phyloP scores from a whole-genome alignment of 768 basidiomycete species.

The Neoboletus subvelutipes region DNA sequence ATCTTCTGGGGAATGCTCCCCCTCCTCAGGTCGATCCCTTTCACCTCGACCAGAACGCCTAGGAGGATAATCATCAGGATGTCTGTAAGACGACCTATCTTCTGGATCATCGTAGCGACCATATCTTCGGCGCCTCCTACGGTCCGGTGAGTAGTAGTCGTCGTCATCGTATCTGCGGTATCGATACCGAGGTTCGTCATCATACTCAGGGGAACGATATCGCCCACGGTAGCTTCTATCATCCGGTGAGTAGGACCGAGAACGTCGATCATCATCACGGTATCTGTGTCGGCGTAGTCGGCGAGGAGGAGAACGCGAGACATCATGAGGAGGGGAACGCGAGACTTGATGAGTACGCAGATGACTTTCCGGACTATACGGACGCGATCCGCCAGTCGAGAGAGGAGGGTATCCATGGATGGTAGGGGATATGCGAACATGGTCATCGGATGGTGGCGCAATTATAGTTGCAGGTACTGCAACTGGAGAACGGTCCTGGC shows the following conservation, averaged over 20 bases:
- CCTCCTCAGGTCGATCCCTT: neutral
- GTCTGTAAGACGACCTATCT: neutral
- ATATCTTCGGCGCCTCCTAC: conserved; percentile 1
- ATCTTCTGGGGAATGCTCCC: conserved; percentile 13
- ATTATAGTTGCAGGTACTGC: conserved; percentile 19
- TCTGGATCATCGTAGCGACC: conserved; percentile 6
- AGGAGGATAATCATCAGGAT: too few relatives aligned
- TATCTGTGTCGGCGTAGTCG: neutral
- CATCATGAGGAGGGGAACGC: conserved; percentile 7
- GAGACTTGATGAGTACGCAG: neutral
- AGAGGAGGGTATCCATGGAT: conserved; percentile 21
- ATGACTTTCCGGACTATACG: conserved; percentile 10
- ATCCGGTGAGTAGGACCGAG: conserved; percentile 26
- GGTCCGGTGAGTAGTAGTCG: conserved; percentile 14
- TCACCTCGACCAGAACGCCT: neutral
- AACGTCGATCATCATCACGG: conserved; percentile 15
- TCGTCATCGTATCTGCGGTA: conserved; percentile 10
- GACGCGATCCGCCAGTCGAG: conserved; percentile 11
- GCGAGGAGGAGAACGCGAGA: conserved; percentile 8
- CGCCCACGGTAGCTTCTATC: conserved; percentile 3
- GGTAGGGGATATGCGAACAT: conserved; percentile 24
- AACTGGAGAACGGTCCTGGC: conserved; percentile 25
- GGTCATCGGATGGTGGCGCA: conserved; percentile 12
- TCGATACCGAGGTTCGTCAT: conserved; percentile 11
- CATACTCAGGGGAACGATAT: conserved; percentile 14